These are phyloP conservation scores for Conidiobolus incongruus DNA, from an alignment of 371 early-diverging fungal species.

Conservation along the genomic window DNA sequence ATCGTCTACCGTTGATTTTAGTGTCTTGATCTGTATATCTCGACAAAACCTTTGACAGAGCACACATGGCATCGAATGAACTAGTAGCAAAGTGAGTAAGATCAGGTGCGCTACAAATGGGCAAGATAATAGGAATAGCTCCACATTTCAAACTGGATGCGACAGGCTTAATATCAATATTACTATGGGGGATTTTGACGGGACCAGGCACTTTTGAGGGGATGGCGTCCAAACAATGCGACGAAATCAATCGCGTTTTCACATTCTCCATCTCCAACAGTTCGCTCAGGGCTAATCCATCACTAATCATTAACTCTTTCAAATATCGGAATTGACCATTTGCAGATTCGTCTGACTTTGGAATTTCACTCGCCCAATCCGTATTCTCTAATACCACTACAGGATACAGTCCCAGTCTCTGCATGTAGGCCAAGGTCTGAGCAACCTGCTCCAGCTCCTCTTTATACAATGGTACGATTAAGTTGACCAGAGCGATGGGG, in stretches of 20 bases:
- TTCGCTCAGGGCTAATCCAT: conserved; percentile 35
- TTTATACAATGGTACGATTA: conserved; percentile 26
- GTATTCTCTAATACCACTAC: conserved; percentile 37
- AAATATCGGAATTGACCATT: conserved; percentile 7
- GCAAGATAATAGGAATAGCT: conserved; percentile 8
- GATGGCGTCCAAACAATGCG: conserved; percentile 15
- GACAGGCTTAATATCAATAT: neutral
- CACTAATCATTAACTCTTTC: conserved; percentile 22
- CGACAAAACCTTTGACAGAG: conserved; percentile 17
- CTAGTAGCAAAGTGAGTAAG: neutral
- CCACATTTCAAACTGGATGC: conserved; percentile 4
- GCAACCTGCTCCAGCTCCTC: conserved; percentile 22
- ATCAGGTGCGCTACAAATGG: conserved; percentile 7
- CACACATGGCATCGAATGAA: conserved; percentile 11
- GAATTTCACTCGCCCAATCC: conserved; percentile 13
- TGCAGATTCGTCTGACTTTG: conserved; percentile 4
- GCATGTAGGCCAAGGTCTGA: conserved; percentile 35
- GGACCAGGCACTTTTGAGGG: conserved; percentile 4
- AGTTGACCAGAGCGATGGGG: conserved; percentile 23
- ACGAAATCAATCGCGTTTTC: conserved; percentile 33
- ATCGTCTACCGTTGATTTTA: neutral
- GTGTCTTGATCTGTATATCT: neutral
- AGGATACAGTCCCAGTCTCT: conserved; percentile 41
- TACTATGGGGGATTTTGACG: too few relatives aligned
- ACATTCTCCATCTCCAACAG: conserved; percentile 56